Percentiles rank a stretch among this genome's conserved stretches.
These are phyloP conservation scores for Pterula multifida DNA, from an alignment of 1,284 basidiomycete genomes.

Conservation along the genomic window DNA sequence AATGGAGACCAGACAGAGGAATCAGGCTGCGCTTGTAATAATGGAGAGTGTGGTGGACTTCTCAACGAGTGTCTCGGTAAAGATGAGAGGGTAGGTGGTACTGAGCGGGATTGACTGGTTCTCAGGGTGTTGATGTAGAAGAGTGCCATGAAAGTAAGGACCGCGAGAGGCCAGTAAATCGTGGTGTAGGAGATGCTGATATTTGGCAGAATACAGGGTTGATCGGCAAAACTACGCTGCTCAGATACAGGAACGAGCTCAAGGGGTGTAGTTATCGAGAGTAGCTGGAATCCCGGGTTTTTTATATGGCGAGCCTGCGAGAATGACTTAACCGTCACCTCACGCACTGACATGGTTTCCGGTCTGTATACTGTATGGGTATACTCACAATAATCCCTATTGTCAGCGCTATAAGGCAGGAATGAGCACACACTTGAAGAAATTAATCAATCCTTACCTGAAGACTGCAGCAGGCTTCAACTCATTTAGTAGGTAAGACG, in stretches of 20 bases:
- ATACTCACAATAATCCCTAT: slow-evolving; percentile 82
- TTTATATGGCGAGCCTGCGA: slow-evolving; percentile 71
- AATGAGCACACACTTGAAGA: slow-evolving; percentile 5
- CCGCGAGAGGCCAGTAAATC: slow-evolving; percentile 41
- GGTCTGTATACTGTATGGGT: slow-evolving; percentile 28
- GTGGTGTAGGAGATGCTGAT: slow-evolving; percentile 48
- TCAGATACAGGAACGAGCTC: slow-evolving; percentile 11
- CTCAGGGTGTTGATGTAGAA: slow-evolving; percentile 20
- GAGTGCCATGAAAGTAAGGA: slow-evolving; percentile 26
- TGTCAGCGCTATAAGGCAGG: slow-evolving; percentile 53
- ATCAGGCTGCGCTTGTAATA: slow-evolving; percentile 13
- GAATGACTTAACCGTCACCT: slow-evolving; percentile 77
- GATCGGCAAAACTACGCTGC: slow-evolving; percentile 25
- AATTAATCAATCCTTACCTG: slow-evolving; percentile 35
- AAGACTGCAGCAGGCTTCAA: slow-evolving; percentile 59
- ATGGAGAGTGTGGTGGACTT: slow-evolving; percentile 12
- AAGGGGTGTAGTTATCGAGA: slow-evolving; percentile 50
- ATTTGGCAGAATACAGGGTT: slow-evolving; percentile 59
- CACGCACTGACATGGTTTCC: slow-evolving; percentile 21
- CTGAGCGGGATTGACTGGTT: slow-evolving; percentile 11
- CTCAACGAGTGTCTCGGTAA: slow-evolving; percentile 11
- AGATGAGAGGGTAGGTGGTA: slow-evolving; percentile 14
- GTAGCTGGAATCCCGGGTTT: slow-evolving; percentile 75
- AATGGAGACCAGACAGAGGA: slow-evolving; percentile 25
- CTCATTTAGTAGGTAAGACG: slow-evolving; percentile 53